Conservation (phyloP, 805 yeast genomes). For the Starmerella sp. region DNA sequence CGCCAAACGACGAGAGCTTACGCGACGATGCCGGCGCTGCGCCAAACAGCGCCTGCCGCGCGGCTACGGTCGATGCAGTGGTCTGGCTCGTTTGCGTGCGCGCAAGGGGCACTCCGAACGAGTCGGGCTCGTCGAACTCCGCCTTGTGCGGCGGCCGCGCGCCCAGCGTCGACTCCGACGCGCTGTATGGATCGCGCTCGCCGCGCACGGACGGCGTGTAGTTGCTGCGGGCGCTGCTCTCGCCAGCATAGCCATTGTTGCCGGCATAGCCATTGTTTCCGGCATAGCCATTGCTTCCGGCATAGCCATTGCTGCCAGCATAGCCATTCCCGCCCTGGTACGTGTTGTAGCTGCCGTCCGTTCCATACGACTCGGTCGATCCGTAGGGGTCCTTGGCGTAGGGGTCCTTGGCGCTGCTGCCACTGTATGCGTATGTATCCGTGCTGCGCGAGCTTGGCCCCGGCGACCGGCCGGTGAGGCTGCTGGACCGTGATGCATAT, state of each 20-base stretch:
- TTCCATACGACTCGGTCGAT: neutral
- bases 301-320: neutral
- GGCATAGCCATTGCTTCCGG: neutral
- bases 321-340: neutral
- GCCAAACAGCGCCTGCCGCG: slow-evolving; percentile 27
- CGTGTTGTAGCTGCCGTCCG: neutral
- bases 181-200: neutral
- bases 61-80: slow-evolving; percentile 10
- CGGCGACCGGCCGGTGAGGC: slow-evolving; percentile 9
- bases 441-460: slow-evolving; percentile 2
- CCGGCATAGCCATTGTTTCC: neutral
- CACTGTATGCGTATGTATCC: neutral
- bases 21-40: slow-evolving; percentile 3
- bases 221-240: neutral
- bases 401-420: neutral
- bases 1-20: slow-evolving; percentile 3
- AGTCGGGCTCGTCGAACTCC: slow-evolving; percentile 1
- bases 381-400: neutral
- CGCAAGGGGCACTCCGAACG: slow-evolving; percentile 9
- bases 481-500: slow-evolving; percentile 23
- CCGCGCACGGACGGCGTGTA: neutral
- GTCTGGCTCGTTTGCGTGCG: slow-evolving; percentile 20
- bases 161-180: neutral
- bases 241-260: neutral
- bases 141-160: neutral